These are phyloP conservation scores for Colletotrichum aenigma DNA, from an alignment of 2,329 filamentous ascomycete species.

Conservation along the genomic window DNA sequence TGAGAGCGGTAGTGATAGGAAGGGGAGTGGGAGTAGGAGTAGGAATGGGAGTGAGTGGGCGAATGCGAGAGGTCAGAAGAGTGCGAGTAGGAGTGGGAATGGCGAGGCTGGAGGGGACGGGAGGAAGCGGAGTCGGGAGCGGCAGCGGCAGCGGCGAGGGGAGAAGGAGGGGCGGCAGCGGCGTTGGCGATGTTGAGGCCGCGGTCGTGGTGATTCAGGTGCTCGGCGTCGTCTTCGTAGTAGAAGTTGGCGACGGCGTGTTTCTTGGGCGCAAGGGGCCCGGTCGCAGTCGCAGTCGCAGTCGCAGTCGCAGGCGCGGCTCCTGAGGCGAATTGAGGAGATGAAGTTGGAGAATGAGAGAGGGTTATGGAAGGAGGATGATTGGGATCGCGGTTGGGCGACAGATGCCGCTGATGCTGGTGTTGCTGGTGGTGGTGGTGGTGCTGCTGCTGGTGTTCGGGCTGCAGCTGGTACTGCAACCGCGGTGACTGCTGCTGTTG, in stretches of 20 bases:
- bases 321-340: neutral
- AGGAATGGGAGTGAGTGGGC: neutral
- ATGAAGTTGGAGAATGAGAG: neutral
- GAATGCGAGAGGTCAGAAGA: neutral
- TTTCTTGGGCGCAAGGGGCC: constrained; percentile 12
- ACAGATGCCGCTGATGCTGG: neutral
- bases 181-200: neutral
- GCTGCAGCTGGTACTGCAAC: neutral
- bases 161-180: neutral
- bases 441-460: neutral
- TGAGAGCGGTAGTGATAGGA: neutral
- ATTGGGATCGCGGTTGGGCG: neutral
- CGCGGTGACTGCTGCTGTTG: neutral
- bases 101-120: constrained; percentile 9
- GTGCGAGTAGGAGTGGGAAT: neutral
- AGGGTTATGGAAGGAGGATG: neutral
- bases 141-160: neutral
- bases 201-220: neutral
- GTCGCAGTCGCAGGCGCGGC: neutral
- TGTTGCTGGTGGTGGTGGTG: neutral
- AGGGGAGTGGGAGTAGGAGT: neutral
- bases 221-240: constrained; percentile 14
- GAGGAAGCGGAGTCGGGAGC: constrained; percentile 14
- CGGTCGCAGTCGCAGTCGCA: neutral
- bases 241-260: constrained; percentile 16